A percentile compares a stretch with the other conserved stretches of the same genome.
Evolutionary conservation across 345 rosid species (phyloP).

Genomic region (Gossypium australe): DNA sequence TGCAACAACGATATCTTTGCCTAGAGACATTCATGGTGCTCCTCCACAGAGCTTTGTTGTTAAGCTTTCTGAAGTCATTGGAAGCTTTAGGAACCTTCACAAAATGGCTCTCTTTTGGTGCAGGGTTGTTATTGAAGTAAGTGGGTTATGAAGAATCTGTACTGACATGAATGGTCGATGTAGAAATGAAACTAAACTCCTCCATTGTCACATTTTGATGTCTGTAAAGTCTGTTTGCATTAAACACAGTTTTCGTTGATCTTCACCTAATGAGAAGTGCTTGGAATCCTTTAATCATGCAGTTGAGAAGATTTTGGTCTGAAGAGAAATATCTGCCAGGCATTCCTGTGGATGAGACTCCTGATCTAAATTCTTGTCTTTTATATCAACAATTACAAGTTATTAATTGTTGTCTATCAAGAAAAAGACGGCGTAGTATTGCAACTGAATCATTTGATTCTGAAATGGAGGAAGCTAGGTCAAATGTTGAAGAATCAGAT

Average conservation of each 20-base stretch:
- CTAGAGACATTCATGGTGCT: conserved; percentile 81
- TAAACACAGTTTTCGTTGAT: neutral
- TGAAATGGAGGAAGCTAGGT: conserved; percentile 50
- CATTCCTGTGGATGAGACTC: conserved; percentile 62
- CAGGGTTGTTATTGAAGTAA: conserved; percentile 76
- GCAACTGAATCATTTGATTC: conserved; percentile 70
- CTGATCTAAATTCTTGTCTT: conserved; percentile 82
- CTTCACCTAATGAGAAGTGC: conserved; percentile 14
- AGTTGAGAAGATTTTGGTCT: conserved; percentile 79
- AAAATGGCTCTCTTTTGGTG: conserved; percentile 86
- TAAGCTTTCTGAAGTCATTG: conserved; percentile 89
- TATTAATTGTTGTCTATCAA: conserved; percentile 80
- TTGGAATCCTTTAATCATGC: conserved; percentile 29
- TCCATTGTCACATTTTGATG: neutral
- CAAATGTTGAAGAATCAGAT: conserved; percentile 33
- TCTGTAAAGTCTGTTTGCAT: neutral
- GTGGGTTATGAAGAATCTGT: conserved; percentile 23
- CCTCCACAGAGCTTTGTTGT: conserved; percentile 73
- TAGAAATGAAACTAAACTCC: neutral
- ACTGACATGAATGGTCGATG: neutral
- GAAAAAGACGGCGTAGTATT: conserved; percentile 52
- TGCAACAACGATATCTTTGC: conserved; percentile 34
- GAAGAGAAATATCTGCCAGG: conserved; percentile 76
- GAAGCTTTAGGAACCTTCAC: conserved; percentile 68
- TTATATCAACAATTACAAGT: conserved; percentile 86